Percentiles rank a stretch among this genome's conserved stretches.
These are phyloP conservation scores for Gymnopilus junonius DNA, from an alignment of 768 basidiomycete species.

Conservation along the genomic window DNA sequence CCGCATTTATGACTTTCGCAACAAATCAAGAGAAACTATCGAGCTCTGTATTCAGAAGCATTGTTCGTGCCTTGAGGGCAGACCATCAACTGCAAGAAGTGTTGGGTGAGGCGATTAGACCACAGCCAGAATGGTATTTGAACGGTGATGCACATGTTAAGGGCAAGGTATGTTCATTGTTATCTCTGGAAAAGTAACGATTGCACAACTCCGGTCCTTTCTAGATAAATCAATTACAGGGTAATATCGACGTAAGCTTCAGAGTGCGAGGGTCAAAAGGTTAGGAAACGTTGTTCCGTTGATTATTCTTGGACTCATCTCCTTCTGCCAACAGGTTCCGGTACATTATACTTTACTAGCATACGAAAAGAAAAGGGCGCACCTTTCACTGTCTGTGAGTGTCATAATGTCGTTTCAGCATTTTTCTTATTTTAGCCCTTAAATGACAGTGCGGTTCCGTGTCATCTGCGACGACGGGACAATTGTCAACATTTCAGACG, in stretches of 20 bases:
- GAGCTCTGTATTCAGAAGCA: slow-evolving; percentile 71
- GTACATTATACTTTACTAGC: slow-evolving; percentile 84
- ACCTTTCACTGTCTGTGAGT: slow-evolving; percentile 70
- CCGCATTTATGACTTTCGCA: slow-evolving; percentile 66
- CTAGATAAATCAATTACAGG: slow-evolving; percentile 75
- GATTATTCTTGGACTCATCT: not conserved
- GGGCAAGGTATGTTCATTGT: slow-evolving; percentile 57
- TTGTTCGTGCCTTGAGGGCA: slow-evolving; percentile 62
- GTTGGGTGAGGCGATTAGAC: slow-evolving; percentile 68
- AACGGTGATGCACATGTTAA: slow-evolving; percentile 76
- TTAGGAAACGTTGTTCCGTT: slow-evolving; percentile 27
- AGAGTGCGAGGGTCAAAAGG: slow-evolving; percentile 75
- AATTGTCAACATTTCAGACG: slow-evolving; percentile 45
- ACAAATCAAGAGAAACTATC: slow-evolving; percentile 81
- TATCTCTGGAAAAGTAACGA: not conserved
- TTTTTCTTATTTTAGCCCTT: not conserved
- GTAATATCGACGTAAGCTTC: slow-evolving; percentile 79
- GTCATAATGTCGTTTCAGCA: not conserved
- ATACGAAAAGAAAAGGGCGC: slow-evolving; percentile 76
- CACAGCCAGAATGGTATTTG: slow-evolving; percentile 73
- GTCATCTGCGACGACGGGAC: slow-evolving; percentile 67
- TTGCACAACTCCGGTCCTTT: not conserved
- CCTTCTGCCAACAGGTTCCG: slow-evolving; percentile 49
- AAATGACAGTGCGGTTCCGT: slow-evolving; percentile 60
- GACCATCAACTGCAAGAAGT: slow-evolving; percentile 51